Evolutionary conservation across 306 rosid genomes (phyloP).

Genomic region (Rosa rugosa): DNA sequence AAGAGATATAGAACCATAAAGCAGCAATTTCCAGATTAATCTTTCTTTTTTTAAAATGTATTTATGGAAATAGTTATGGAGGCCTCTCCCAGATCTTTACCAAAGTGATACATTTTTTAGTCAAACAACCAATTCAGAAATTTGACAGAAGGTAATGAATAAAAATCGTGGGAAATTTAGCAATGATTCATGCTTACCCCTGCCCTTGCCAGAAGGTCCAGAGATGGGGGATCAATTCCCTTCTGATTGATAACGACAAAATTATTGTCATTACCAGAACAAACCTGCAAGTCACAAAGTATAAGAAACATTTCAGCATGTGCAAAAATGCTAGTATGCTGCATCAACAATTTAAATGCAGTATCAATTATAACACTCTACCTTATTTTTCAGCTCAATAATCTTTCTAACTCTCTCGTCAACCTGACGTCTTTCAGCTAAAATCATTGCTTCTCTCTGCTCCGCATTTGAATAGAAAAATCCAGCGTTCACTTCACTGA

Average conservation of each 20-base stretch:
- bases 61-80: neutral
- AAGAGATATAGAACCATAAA: neutral
- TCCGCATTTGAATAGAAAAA: constrained; percentile 98
- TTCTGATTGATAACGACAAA: constrained; percentile 90
- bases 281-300: constrained; percentile 56
- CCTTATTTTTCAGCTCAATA: constrained; percentile 89
- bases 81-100: neutral
- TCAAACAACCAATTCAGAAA: neutral
- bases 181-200: constrained; percentile 60
- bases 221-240: constrained; percentile 97
- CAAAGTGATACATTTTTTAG: neutral
- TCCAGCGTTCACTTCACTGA: constrained; percentile 94
- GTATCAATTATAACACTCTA: constrained; percentile 15
- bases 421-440: constrained; percentile 89
- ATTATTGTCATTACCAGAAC: constrained; percentile 68
- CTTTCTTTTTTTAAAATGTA: neutral
- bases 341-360: constrained; percentile 1
- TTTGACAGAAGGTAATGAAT: neutral
- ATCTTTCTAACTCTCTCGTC: constrained; percentile 86
- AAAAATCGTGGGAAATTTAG: neutral
- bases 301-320: neutral
- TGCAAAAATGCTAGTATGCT: neutral
- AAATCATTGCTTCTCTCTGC: constrained; percentile 95
- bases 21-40: neutral
- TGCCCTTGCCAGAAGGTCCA: constrained; percentile 90